These are phyloP conservation scores for Colletotrichum camelliae DNA, from an alignment of 2,329 filamentous ascomycete species.

Conservation along the genomic window DNA sequence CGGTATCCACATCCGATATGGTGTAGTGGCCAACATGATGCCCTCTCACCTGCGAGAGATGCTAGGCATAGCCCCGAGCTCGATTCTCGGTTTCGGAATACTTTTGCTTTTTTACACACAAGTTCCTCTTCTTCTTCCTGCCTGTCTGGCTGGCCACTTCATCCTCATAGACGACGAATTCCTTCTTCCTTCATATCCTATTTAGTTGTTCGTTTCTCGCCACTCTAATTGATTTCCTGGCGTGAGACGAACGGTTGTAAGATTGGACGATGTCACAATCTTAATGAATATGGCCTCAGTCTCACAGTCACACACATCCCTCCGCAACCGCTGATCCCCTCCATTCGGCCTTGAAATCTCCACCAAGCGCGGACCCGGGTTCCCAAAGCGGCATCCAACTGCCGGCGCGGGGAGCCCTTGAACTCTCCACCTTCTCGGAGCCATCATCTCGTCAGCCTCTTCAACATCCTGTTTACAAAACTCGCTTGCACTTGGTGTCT, in stretches of 20 bases:
- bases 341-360: not conserved
- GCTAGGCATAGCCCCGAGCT: conserved; percentile 15
- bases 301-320: not conserved
- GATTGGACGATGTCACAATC: not conserved
- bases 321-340: not conserved
- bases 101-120: not conserved
- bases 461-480: not conserved
- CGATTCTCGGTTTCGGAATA: conserved; percentile 10
- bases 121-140: not conserved
- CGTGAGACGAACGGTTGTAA: not conserved
- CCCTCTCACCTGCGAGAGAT: not conserved
- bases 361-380: not conserved
- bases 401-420: not conserved
- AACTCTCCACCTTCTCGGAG: not conserved
- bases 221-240: not conserved
- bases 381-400: not conserved
- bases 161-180: not conserved
- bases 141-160: not conserved
- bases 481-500: not conserved
- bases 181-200: too few relatives aligned
- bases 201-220: not conserved
- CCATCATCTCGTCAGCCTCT: not conserved
- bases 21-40: conserved; percentile 17
- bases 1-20: not conserved
- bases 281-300: not conserved